phyloP scores from a whole-genome alignment of 176 grass and related monocot species.

The Carex parvula region DNA sequence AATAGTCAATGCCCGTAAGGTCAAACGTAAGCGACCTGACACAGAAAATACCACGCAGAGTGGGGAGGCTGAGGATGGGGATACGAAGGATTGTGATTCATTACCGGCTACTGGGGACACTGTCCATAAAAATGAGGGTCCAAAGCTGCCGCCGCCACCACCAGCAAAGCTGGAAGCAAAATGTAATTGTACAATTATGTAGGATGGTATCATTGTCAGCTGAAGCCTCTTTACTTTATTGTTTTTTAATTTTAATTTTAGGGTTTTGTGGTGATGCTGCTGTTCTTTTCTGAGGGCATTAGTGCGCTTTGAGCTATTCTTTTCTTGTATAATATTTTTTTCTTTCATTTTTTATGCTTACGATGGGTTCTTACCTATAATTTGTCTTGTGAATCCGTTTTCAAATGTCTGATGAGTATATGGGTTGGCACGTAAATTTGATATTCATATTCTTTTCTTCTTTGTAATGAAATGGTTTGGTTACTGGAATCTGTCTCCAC shows the following conservation, averaged over 20 bases:
- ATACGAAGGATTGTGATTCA: constrained; percentile 35
- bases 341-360: constrained; percentile 7
- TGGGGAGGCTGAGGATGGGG: constrained; percentile 6
- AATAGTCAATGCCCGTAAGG: constrained; percentile 40
- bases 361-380: constrained; percentile 20
- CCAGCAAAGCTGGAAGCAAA: constrained; percentile 81
- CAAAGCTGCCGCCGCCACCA: constrained; percentile 37
- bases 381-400: constrained; percentile 28
- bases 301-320: constrained; percentile 41
- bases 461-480: constrained; percentile 1
- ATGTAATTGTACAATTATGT: constrained; percentile 97
- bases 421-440: constrained; percentile 24
- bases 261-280: constrained; percentile 31
- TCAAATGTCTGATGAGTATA: constrained; percentile 23
- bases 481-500: not conserved
- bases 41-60: constrained; percentile 32
- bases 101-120: constrained; percentile 34
- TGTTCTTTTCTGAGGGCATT: constrained; percentile 29
- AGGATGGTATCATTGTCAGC: constrained; percentile 21
- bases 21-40: constrained; percentile 87
- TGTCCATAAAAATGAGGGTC: constrained; percentile 41
- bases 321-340: constrained; percentile 36
- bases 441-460: constrained; percentile 14
- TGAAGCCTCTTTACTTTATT: constrained; percentile 13
- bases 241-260: constrained; percentile 24